Evolutionary conservation across 1,284 basidiomycete species (phyloP), one percentile per base, ranked within the genome.

Genomic region (Xerocomus amazonicus): DNA sequence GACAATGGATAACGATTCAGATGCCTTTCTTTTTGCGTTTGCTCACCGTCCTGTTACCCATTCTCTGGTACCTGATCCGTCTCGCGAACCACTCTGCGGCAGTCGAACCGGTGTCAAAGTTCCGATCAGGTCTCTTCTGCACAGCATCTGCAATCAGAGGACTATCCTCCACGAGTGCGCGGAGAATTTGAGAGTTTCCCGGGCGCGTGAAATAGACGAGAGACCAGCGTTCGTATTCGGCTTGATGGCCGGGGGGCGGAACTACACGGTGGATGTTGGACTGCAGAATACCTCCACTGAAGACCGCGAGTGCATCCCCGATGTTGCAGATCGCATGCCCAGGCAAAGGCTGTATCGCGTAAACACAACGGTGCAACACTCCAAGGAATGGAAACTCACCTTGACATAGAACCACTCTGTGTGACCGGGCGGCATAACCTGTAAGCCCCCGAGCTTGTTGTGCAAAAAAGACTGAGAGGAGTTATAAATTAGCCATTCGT

Each of bases 391-490:
- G 6, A 36, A 12, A 38, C 38, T 9, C 45, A 82, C 83, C 71
- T 77, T 77, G 51, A 87, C 73, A 54, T 86, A 88, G 56, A 80
- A 79, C 86, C 86, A 89, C 19, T 74, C 65, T n/a, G 79, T 73
- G 9, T 75, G 69, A 3, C 80, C 80, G 0, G 84, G 84, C 1
- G 77, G 75, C 36, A 87, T 71, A 1, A 88, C 84, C 57, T 89
- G 87, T 6, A 90, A 68, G 0, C 87, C 87, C 3, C 86, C 86
- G 0, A 89, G 75, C 13, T 77, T 76, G 62, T 87, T 87, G 63
- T 84, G 81, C 43, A 87, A 67, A 66, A 85, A 79, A 0, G 81
- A 79, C 76, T 82, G 55, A 9, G 26, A n/a, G 37, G 12, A 14
- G 49, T 57, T 50, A 59, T 41, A 9, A 29, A 35, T 9, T 10